Conservation (phyloP, 2,329 filamentous ascomycete species). For the Botrytis fragariae region DNA sequence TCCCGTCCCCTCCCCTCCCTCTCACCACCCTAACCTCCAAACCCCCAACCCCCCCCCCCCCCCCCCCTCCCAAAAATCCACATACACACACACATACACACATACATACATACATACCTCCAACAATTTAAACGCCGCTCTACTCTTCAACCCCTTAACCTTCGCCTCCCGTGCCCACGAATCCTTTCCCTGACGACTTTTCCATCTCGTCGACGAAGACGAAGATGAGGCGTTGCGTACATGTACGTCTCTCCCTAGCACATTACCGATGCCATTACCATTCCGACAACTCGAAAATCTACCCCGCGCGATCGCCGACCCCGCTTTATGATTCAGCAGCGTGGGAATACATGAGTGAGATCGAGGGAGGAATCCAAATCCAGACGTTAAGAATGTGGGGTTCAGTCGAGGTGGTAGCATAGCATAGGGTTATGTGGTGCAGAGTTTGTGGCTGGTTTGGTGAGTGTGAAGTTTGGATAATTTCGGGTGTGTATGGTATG, state of each 20-base stretch:
- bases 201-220: conserved; percentile 76
- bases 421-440: not conserved
- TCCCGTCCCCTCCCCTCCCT: too few species aligned
- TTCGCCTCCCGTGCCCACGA: conserved; percentile 70
- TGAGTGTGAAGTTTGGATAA: not conserved
- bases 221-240: not conserved
- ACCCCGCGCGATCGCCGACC: not conserved
- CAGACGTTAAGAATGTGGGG: not conserved
- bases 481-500: not conserved
- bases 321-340: not conserved
- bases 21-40: too few species aligned
- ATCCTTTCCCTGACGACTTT: conserved; percentile 73
- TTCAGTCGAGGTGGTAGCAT: not conserved
- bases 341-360: not conserved
- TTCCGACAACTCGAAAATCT: not conserved
- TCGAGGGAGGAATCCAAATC: not conserved
- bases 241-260: too few species aligned
- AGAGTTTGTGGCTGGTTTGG: not conserved
- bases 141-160: conserved; percentile 77
- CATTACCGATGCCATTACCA: too few species aligned
- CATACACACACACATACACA: not conserved
- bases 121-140: conserved; percentile 89
- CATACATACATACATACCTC: conserved; percentile 55
- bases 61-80: not conserved
- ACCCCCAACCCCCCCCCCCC: too few species aligned